Conservation (phyloP, 768 basidiomycete genomes). For the Suillus paluster region DNA sequence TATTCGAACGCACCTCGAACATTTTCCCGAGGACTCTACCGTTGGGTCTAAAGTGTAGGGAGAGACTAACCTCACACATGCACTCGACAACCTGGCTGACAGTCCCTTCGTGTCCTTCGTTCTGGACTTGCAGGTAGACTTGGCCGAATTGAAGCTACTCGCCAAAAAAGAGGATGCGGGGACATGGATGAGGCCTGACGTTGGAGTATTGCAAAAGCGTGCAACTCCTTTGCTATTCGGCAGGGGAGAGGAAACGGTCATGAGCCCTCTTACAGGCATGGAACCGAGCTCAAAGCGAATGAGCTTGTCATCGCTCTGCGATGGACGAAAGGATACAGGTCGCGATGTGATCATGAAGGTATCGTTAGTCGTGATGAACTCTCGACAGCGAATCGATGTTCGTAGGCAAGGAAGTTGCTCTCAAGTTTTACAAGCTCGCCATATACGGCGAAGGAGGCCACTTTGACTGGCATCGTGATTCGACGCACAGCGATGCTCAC, state of each 20-base stretch:
- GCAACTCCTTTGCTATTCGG: neutral
- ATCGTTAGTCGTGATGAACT: neutral
- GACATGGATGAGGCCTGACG: neutral
- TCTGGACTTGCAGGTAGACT: too few species aligned
- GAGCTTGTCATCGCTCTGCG: neutral
- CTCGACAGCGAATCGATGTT: neutral
- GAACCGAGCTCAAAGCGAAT: neutral
- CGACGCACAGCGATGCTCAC: neutral
- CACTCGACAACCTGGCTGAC: neutral
- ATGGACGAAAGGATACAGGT: neutral
- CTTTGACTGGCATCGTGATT: constrained; percentile 4
- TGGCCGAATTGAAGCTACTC: neutral
- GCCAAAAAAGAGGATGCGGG: neutral
- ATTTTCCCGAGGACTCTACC: neutral
- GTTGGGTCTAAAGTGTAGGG: neutral
- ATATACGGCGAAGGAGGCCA: neutral
- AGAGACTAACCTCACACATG: neutral
- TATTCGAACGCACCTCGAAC: neutral
- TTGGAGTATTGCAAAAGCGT: neutral
- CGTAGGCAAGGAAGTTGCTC: neutral
- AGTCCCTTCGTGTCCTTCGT: neutral
- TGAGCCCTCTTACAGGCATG: neutral
- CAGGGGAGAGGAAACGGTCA: neutral
- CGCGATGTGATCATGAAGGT: rapidly evolving
- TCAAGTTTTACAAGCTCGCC: constrained; percentile 1